Base-by-base conservation (phyloP, 805 yeast genomes). In the Candida oleophila region DNA sequence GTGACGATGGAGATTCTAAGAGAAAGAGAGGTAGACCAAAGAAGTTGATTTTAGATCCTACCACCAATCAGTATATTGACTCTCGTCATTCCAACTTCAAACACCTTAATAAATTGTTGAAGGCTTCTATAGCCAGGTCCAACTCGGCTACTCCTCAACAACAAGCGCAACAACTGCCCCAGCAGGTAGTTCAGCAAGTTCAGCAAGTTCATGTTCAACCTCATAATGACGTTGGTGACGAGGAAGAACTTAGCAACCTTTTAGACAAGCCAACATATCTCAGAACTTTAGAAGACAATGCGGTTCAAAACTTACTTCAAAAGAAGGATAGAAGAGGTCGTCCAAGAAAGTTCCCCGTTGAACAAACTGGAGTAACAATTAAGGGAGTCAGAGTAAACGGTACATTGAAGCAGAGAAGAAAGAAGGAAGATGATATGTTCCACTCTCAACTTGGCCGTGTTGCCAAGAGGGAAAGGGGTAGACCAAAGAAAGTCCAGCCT, bases 321-420 rank as follows among this genome's bases (percentile, higher is more conserved):
- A 70, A 61, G 55, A 71, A 77, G 55, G 71, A 74, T 60, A 64
- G 69, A 59, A 47, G 80, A 36, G 82, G 82, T 12, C 62, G 82
- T 51, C 81, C 81, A 2, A 62, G 80, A 52, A 77, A 77, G 53
- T 71, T 71, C 45, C 76, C 80, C 1, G 60, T 69, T n/a, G 78
- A 71, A 47, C 71, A 69, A 46, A 68, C 74, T 5, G 78, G 76
- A 1, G 56, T 70, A 5, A 72, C 76, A 11, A 71, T 72, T 38
- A 69, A 66, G 50, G 77, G 77, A 1, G 64, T 72, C 28, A 56
- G 73, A 41, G 71, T 72, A 3, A 69, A 63, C 43, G 77, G 77
- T 4, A 57, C 62, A 28, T 28, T 46, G 21, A 61, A 57, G 45
- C 56, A 39, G 20, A 30, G 42, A 22, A 37, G 37, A 53, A 43